Evolutionary conservation across 345 rosid species (phyloP), one percentile per base, ranked within the genome.

Genomic region (Boechera stricta): DNA sequence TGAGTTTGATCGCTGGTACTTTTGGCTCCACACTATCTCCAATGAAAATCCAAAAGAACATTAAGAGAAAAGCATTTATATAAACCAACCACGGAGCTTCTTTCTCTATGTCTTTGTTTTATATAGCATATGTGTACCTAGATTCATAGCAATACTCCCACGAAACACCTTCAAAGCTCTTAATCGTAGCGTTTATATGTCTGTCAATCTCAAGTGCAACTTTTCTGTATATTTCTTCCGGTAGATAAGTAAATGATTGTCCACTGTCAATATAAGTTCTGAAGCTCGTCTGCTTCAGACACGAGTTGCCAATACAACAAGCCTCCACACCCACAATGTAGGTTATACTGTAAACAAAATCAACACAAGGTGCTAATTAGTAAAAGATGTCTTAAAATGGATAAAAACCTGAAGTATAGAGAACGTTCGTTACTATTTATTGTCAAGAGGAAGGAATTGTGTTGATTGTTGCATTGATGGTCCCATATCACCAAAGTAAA

Each of bases 401-500:
- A 55, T 21, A 12, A 35, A n/a, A 59, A 10, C 48, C 44, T 5
- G 10, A 69, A 48, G 60, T 64, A 72, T 2, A 18, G 29, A 5
- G 48, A 76, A 24, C 26, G 57, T 63, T 56, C 84, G 58, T 77
- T 89, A 94, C 97, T 82, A 90, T 76, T 90, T 85, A 18, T 87
- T 88, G 68, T 90, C 48, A 36, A 56, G 64, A 6, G 86, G 85
- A 72, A 87, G 77, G 72, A 94, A 90, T n/a, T 84, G 74, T 28
- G 98, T 86, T 73, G 93, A 87, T 56, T 88, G 87, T 77, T 94
- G 97, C 68, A 77, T 59, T 41, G 76, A 71, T 4, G 87, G 88
- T 35, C 97, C 98, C 74, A 81, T 80, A 66, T 94, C 98, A 71
- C 98, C 97, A 69, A 94, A 94, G 81, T 84, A 82, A 56, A 94